Percentiles rank a stretch among this genome's conserved stretches.
Conservation (phyloP, 306 rosid species). For the Dryas octopetala region DNA sequence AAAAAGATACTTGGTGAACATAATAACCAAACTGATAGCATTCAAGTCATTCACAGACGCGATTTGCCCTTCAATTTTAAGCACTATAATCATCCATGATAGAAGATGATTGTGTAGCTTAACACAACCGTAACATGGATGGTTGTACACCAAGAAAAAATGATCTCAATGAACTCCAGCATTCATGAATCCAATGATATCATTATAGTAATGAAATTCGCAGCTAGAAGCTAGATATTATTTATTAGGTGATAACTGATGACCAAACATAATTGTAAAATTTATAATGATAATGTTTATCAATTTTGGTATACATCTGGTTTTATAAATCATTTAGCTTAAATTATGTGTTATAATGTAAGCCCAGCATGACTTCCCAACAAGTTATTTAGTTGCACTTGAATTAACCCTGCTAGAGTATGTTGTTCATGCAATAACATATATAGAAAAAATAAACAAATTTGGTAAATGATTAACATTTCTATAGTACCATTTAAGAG, state of each 20-base stretch:
- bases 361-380: background rate
- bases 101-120: constrained; percentile 1
- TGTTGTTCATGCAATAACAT: background rate
- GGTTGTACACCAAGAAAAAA: background rate
- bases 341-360: background rate
- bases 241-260: background rate
- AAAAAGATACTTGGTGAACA: background rate
- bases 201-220: background rate
- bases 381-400: background rate
- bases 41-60: background rate
- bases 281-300: background rate
- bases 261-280: background rate
- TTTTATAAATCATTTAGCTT: constrained; percentile 9
- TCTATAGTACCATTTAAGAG: background rate
- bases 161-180: background rate
- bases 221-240: background rate
- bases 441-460: background rate
- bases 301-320: background rate
- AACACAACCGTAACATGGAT: background rate
- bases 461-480: background rate
- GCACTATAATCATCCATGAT: background rate
- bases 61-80: background rate
- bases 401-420: constrained; percentile 1
- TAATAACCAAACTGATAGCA: background rate
- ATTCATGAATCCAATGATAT: background rate